These are phyloP conservation scores for Candida fluviatilis DNA, from an alignment of 805 yeast species.

Conservation along the genomic window DNA sequence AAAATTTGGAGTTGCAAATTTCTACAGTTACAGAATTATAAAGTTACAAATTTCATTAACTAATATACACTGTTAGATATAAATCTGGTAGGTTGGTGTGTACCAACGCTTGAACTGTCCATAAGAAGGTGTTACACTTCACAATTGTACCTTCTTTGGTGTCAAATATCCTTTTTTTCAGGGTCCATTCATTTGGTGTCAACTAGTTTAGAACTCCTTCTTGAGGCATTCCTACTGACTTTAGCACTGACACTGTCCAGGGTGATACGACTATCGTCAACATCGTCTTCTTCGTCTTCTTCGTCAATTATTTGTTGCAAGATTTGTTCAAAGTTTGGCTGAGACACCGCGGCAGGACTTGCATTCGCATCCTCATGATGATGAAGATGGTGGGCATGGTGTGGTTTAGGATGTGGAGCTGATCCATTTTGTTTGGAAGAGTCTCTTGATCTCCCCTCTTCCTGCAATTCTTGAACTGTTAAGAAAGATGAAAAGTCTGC, in stretches of 20 bases:
- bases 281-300: conserved; percentile 10
- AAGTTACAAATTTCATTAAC: background rate
- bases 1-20: background rate
- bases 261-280: background rate
- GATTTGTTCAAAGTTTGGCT: conserved; percentile 11
- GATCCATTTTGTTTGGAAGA: conserved; percentile 7
- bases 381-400: conserved; percentile 9
- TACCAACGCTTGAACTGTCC: too few species aligned
- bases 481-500: conserved; percentile 33
- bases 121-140: too few species aligned
- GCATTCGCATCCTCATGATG: too few species aligned
- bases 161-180: too few species aligned
- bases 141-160: too few species aligned
- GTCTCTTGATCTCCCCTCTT: conserved; percentile 22
- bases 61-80: background rate
- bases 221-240: too few species aligned
- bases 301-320: conserved; percentile 15
- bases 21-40: too few species aligned
- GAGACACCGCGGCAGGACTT: too few species aligned
- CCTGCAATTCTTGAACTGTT: conserved; percentile 37
- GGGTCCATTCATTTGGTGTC: background rate
- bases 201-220: too few species aligned
- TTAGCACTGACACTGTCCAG: too few species aligned
- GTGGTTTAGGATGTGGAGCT: conserved; percentile 6
- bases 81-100: too few species aligned